These are phyloP conservation scores for Suillus discolor DNA, from an alignment of 768 basidiomycete species.

Conservation along the genomic window DNA sequence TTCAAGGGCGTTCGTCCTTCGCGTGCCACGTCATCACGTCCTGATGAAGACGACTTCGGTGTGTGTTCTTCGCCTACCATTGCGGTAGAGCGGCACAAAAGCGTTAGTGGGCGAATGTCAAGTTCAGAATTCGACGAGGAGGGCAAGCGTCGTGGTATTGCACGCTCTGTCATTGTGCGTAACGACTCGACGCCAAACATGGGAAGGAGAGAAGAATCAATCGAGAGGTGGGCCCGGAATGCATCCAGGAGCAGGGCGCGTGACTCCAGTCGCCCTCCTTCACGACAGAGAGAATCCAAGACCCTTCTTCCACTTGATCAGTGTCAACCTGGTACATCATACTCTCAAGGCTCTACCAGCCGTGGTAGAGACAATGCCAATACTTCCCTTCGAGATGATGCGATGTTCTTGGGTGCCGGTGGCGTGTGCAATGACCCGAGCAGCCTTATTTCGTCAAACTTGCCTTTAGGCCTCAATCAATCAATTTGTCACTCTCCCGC, in stretches of 20 bases:
- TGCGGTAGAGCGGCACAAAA: constrained; percentile 29
- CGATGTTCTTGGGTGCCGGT: constrained; percentile 55
- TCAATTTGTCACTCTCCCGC: constrained; percentile 20
- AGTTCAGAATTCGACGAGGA: constrained; percentile 26
- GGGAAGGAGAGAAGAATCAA: constrained; percentile 32
- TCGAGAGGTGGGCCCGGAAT: constrained; percentile 36
- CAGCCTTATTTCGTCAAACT: constrained; percentile 33
- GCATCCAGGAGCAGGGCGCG: constrained; percentile 17
- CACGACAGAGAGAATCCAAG: constrained; percentile 21
- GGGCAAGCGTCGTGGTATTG: constrained; percentile 26
- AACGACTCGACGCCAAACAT: constrained; percentile 26
- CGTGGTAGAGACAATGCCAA: constrained; percentile 22
- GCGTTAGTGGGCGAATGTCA: constrained; percentile 18
- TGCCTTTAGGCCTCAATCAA: constrained; percentile 36
- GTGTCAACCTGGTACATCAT: constrained; percentile 24
- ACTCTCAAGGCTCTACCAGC: constrained; percentile 30
- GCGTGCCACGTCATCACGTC: constrained; percentile 18
- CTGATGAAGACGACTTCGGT: constrained; percentile 26
- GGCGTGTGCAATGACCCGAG: constrained; percentile 37
- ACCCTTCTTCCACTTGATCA: constrained; percentile 17
- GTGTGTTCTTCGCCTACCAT: constrained; percentile 34
- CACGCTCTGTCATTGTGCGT: constrained; percentile 20
- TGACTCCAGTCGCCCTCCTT: constrained; percentile 28
- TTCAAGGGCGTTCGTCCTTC: constrained; percentile 44
- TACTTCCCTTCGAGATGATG: constrained; percentile 41